A percentile compares a stretch with the other conserved stretches of the same genome.
phyloP scores from a whole-genome alignment of 345 rosid genomes.

The Aethionema arabicum region DNA sequence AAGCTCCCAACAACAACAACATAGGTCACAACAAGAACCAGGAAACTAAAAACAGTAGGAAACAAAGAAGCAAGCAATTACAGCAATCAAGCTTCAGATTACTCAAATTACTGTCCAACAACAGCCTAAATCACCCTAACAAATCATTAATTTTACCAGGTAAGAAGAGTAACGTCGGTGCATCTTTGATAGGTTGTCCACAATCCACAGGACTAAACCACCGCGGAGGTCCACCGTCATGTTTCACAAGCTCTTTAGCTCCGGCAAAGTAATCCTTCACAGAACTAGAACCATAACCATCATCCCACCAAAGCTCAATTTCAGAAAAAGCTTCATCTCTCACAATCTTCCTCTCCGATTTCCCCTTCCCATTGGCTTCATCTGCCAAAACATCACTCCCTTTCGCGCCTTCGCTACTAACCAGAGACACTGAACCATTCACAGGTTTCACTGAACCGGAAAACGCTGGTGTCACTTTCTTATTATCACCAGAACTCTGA shows the following conservation, averaged over 20 bases:
- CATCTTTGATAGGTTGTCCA: slow-evolving; percentile 58
- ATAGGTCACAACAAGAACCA: background rate
- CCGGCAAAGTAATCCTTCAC: slow-evolving; percentile 62
- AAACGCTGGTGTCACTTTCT: slow-evolving; percentile 36
- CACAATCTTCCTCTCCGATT: slow-evolving; percentile 31
- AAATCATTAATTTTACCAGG: slow-evolving; percentile 53
- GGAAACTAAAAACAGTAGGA: background rate
- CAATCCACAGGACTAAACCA: slow-evolving; percentile 93
- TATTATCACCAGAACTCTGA: slow-evolving; percentile 45
- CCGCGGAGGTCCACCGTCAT: slow-evolving; percentile 78
- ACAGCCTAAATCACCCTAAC: background rate
- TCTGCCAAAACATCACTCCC: slow-evolving; percentile 16
- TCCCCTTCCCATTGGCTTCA: slow-evolving; percentile 38
- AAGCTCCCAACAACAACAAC: no score
- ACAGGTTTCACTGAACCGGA: slow-evolving; percentile 33
- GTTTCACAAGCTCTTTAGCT: slow-evolving; percentile 56
- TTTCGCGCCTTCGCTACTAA: slow-evolving; percentile 31
- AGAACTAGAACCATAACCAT: slow-evolving; percentile 68
- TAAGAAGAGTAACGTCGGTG: slow-evolving; percentile 72
- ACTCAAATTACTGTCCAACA: background rate
- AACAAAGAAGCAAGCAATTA: background rate
- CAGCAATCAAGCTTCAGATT: slow-evolving; percentile 8
- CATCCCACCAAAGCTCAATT: slow-evolving; percentile 77
- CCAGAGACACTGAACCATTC: slow-evolving; percentile 43
- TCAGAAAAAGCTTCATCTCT: slow-evolving; percentile 38